A percentile compares a stretch with the other conserved stretches of the same genome.
Conservation (phyloP, 1,284 basidiomycete species). For the Neotropicomus parvogracilis region DNA sequence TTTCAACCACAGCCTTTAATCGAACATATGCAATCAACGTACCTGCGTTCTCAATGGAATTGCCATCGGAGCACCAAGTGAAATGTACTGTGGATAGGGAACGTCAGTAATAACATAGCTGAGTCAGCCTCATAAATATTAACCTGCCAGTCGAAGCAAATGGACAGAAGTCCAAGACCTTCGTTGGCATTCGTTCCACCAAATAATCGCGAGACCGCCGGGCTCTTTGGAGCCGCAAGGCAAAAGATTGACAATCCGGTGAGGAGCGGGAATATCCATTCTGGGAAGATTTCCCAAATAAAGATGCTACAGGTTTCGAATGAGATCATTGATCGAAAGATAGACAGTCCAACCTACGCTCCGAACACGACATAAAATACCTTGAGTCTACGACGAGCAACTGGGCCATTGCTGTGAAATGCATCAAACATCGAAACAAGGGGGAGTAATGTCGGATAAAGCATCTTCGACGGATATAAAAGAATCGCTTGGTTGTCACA, state of each 20-base stretch:
- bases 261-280: conserved; percentile 50
- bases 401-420: conserved; percentile 47
- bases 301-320: conserved; percentile 36
- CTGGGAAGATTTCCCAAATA: conserved; percentile 49
- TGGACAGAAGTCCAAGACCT: conserved; percentile 42
- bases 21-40: neutral
- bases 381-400: conserved; percentile 42
- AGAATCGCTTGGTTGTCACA: conserved; percentile 38
- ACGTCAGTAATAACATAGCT: neutral
- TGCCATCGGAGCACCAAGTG: conserved; percentile 36
- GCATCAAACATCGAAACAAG: conserved; percentile 56
- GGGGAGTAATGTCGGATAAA: conserved; percentile 53
- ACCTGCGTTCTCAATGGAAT: conserved; percentile 44
- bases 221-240: conserved; percentile 47
- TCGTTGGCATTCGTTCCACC: conserved; percentile 62
- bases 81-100: conserved; percentile 41
- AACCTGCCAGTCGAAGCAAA: conserved; percentile 10
- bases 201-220: conserved; percentile 52
- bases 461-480: conserved; percentile 65
- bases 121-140: neutral
- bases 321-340: neutral
- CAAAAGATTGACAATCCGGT: conserved; percentile 57
- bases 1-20: neutral
- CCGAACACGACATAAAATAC: conserved; percentile 51
- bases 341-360: conserved; percentile 24